phyloP scores from a whole-genome alignment of 805 yeast genomes.

The Candida peoriensis region DNA sequence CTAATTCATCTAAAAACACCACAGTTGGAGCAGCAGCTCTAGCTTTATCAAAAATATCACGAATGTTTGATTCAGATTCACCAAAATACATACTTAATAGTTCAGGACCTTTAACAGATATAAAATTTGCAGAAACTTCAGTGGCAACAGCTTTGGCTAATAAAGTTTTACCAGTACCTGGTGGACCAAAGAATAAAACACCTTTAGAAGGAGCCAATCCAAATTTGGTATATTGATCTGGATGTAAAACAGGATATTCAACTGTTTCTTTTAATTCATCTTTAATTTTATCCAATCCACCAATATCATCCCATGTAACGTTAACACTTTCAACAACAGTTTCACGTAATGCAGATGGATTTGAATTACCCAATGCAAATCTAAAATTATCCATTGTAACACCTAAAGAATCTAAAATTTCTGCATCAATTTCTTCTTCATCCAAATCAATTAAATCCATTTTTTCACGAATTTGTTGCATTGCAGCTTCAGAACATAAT shows the following conservation, averaged over 20 bases:
- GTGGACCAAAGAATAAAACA: constrained; percentile 98
- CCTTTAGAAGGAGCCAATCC: constrained; percentile 98
- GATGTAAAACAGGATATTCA: constrained; percentile 97
- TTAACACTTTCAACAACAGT: constrained; percentile 98
- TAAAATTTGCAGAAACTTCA: constrained; percentile 97
- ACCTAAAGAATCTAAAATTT: constrained; percentile 90
- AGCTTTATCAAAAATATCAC: constrained; percentile 97
- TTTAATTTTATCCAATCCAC: constrained; percentile 96
- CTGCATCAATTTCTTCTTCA: constrained; percentile 96
- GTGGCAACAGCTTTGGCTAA: constrained; percentile 99
- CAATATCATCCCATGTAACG: constrained; percentile 99
- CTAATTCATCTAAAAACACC: constrained; percentile 96
- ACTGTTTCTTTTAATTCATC: constrained; percentile 97
- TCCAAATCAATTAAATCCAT: constrained; percentile 96
- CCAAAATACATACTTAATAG: constrained; percentile 98
- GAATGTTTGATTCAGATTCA: constrained; percentile 94
- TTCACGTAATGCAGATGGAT: constrained; percentile 98
- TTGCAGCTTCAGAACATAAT: constrained; percentile 99
- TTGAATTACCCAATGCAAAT: constrained; percentile 95
- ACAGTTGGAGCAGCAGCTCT: constrained; percentile 99
- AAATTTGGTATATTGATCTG: constrained; percentile 97
- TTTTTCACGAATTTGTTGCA: constrained; percentile 99
- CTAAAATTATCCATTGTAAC: constrained; percentile 99
- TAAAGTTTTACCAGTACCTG: constrained; percentile 99
- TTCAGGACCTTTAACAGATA: constrained; percentile 96